These are phyloP conservation scores for Ogataea zsoltii DNA, from an alignment of 805 yeast species.

Conservation along the genomic window DNA sequence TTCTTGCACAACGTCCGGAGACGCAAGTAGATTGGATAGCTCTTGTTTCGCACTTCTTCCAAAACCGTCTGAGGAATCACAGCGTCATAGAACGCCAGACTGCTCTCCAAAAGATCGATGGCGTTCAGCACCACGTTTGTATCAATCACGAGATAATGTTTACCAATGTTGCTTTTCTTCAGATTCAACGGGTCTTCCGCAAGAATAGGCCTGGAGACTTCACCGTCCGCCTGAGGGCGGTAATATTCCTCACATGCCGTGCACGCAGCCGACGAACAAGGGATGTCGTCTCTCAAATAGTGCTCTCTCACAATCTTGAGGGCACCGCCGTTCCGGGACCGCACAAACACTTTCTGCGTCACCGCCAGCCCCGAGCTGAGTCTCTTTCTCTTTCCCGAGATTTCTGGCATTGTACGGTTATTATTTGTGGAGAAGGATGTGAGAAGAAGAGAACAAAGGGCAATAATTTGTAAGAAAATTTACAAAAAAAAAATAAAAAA, in stretches of 20 bases:
- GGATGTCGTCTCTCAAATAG: constrained; percentile 87
- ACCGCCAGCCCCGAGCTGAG: constrained; percentile 58
- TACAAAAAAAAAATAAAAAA: not conserved
- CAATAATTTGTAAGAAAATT: not conserved
- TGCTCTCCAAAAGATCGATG: constrained; percentile 83
- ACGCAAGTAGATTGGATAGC: constrained; percentile 86
- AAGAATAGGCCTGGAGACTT: constrained; percentile 64
- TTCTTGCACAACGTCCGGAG: constrained; percentile 72
- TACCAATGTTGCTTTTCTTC: constrained; percentile 44
- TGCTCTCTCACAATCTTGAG: constrained; percentile 92
- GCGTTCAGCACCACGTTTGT: constrained; percentile 87
- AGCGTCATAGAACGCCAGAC: constrained; percentile 78
- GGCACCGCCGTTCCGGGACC: constrained; percentile 89
- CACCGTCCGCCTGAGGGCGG: constrained; percentile 66
- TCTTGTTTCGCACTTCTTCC: constrained; percentile 87
- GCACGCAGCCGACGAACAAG: constrained; percentile 81
- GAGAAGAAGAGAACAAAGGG: not conserved
- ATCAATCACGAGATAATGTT: constrained; percentile 84
- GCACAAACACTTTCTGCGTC: constrained; percentile 85
- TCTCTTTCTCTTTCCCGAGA: constrained; percentile 40
- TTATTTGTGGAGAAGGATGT: not conserved
- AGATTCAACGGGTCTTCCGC: constrained; percentile 58
- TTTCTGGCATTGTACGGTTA: constrained; percentile 9
- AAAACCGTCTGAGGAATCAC: constrained; percentile 93
- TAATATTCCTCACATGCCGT: constrained; percentile 53